Conservation (phyloP, 192 early-diverging fungal species). For the Coemansia nantahalensis region DNA sequence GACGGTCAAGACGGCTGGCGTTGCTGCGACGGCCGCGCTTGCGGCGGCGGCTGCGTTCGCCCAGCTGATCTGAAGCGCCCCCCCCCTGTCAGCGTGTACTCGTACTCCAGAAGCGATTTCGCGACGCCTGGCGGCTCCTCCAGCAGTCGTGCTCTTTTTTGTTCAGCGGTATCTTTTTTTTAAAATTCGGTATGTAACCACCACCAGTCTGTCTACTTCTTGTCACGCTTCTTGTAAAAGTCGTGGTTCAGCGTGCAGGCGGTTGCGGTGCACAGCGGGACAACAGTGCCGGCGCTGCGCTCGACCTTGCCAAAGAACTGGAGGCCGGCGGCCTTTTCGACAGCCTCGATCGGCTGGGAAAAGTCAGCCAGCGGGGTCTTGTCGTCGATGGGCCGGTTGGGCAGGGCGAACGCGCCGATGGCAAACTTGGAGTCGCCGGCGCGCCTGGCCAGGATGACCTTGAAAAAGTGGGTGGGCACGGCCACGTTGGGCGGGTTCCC, state of each 20-base stretch:
- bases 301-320: slow-evolving; percentile 67
- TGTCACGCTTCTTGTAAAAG: slow-evolving; percentile 26
- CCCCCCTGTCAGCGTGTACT: too few relatives aligned
- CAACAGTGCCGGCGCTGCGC: slow-evolving; percentile 25
- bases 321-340: slow-evolving; percentile 68
- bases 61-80: slow-evolving; percentile 20
- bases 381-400: slow-evolving; percentile 72
- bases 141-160: too few relatives aligned
- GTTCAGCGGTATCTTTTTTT: too few relatives aligned
- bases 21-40: slow-evolving; percentile 10
- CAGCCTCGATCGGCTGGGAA: slow-evolving; percentile 69
- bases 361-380: slow-evolving; percentile 64
- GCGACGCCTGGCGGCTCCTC: too few relatives aligned
- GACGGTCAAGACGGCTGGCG: slow-evolving; percentile 1
- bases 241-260: slow-evolving; percentile 43
- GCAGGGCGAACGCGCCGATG: slow-evolving; percentile 77
- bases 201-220: not conserved
- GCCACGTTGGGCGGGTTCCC: slow-evolving; percentile 81
- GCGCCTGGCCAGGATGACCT: slow-evolving; percentile 73
- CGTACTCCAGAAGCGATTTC: too few relatives aligned
- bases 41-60: slow-evolving; percentile 22
- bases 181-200: too few relatives aligned
- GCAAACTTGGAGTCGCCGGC: slow-evolving; percentile 51
- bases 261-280: slow-evolving; percentile 42
- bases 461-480: slow-evolving; percentile 94